A percentile compares a stretch with the other conserved stretches of the same genome.
phyloP scores from a whole-genome alignment of 768 basidiomycete species.

The Kwoniella shandongensis region DNA sequence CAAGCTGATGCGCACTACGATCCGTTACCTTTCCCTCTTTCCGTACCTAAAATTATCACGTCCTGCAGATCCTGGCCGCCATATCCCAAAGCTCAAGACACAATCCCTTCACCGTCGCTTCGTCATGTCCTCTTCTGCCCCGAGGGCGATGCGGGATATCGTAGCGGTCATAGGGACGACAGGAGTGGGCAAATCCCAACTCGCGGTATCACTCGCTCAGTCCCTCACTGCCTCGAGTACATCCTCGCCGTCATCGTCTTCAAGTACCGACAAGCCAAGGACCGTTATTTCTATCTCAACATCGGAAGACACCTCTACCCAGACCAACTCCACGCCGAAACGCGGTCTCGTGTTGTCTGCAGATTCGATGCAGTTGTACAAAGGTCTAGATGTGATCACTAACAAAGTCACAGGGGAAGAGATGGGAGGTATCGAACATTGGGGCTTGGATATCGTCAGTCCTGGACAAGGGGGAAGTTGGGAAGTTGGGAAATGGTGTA shows the following conservation, averaged over 20 bases:
- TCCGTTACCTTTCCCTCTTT: no score
- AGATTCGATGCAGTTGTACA: constrained; percentile 96
- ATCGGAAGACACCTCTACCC: no score
- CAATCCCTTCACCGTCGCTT: no score
- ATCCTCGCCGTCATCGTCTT: constrained; percentile 69
- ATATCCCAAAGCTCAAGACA: no score
- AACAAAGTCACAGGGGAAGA: constrained; percentile 84
- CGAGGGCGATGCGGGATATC: constrained; percentile 49
- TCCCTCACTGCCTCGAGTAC: constrained; percentile 64
- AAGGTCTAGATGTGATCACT: constrained; percentile 86
- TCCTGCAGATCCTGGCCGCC: no score
- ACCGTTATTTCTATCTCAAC: no score
- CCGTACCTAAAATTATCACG: no score
- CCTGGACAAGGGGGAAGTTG: constrained; percentile 67
- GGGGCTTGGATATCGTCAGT: constrained; percentile 80
- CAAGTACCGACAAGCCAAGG: no score
- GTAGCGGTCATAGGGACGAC: constrained; percentile 91
- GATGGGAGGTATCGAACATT: constrained; percentile 77
- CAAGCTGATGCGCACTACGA: no score
- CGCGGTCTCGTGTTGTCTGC: constrained; percentile 71
- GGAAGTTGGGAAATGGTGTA: constrained; percentile 65
- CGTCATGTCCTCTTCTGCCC: constrained; percentile 1
- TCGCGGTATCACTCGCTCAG: constrained; percentile 83
- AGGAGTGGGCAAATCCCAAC: constrained; percentile 88
- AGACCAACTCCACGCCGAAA: constrained; percentile 55